Percentiles rank a stretch among this genome's conserved stretches.
phyloP scores from a whole-genome alignment of 768 basidiomycete genomes.

The Stropharia rugosoannulata region DNA sequence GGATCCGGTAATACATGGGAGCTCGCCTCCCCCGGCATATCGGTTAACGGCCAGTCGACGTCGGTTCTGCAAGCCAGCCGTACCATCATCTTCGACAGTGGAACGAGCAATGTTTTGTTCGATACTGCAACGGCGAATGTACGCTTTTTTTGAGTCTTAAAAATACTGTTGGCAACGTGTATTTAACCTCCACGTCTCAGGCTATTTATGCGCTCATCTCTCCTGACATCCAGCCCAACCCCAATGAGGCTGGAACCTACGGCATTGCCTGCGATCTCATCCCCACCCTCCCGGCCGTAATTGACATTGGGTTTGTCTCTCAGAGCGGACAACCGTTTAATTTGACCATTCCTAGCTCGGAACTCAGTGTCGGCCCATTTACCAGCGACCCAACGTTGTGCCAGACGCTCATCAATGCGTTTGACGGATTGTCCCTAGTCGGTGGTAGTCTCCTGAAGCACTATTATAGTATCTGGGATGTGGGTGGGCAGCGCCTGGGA shows the following conservation, averaged over 20 bases:
- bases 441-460: constrained; percentile 60
- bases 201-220: constrained; percentile 60
- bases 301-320: constrained; percentile 56
- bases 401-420: constrained; percentile 61
- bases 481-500: constrained; percentile 46
- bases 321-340: constrained; percentile 48
- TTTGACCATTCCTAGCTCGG: constrained; percentile 54
- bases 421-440: constrained; percentile 48
- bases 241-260: constrained; percentile 52
- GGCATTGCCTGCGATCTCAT: constrained; percentile 52
- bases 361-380: constrained; percentile 59
- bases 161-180: not conserved
- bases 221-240: constrained; percentile 51
- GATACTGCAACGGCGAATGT: constrained; percentile 48
- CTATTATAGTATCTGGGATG: constrained; percentile 60
- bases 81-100: constrained; percentile 55
- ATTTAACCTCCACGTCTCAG: constrained; percentile 22
- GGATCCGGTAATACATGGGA: constrained; percentile 40
- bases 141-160: constrained; percentile 4
- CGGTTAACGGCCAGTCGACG: constrained; percentile 53
- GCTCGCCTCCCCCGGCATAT: constrained; percentile 42
- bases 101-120: constrained; percentile 56
- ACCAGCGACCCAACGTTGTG: constrained; percentile 45
- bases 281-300: constrained; percentile 44
- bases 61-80: constrained; percentile 36